Conservation (phyloP, 1,284 basidiomycete species). For the Gastroboletus turbinatus region DNA sequence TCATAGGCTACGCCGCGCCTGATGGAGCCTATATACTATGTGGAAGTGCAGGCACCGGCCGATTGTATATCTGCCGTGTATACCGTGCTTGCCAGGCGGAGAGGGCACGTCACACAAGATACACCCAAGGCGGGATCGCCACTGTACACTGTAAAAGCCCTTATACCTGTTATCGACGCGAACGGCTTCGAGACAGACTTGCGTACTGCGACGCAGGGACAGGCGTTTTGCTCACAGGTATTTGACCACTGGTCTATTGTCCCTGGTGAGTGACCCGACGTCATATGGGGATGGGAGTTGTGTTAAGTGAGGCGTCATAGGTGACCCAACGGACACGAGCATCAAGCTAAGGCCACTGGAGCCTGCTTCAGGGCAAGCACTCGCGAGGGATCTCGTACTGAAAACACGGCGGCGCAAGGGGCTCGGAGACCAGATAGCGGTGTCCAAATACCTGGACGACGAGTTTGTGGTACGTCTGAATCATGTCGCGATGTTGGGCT, state of each 20-base stretch:
- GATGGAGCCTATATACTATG: constrained; percentile 97
- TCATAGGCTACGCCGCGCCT: constrained; percentile 82
- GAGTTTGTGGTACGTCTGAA: constrained; percentile 88
- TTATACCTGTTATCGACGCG: constrained; percentile 97
- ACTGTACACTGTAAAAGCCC: constrained; percentile 94
- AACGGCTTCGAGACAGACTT: constrained; percentile 99
- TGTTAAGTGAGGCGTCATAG: constrained; percentile 38
- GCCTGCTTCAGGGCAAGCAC: constrained; percentile 91
- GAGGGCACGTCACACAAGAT: constrained; percentile 98
- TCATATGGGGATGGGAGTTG: constrained; percentile 12
- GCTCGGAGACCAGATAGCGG: constrained; percentile 89
- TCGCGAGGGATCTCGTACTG: constrained; percentile 90
- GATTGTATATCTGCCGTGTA: constrained; percentile 98
- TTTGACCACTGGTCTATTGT: constrained; percentile 99
- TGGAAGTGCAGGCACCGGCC: constrained; percentile 98
- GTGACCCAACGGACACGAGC: constrained; percentile 93
- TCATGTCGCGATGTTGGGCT: constrained; percentile 10
- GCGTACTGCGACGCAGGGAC: constrained; percentile 94
- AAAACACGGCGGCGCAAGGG: constrained; percentile 97
- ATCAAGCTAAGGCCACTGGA: constrained; percentile 96
- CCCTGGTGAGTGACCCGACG: constrained; percentile 60
- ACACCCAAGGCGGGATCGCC: constrained; percentile 97
- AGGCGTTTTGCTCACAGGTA: constrained; percentile 94
- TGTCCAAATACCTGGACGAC: constrained; percentile 92
- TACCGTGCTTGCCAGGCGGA: constrained; percentile 91